These are phyloP conservation scores for Pseudogymnoascus sp. DNA, from an alignment of 2,329 filamentous ascomycete genomes.

Conservation along the genomic window DNA sequence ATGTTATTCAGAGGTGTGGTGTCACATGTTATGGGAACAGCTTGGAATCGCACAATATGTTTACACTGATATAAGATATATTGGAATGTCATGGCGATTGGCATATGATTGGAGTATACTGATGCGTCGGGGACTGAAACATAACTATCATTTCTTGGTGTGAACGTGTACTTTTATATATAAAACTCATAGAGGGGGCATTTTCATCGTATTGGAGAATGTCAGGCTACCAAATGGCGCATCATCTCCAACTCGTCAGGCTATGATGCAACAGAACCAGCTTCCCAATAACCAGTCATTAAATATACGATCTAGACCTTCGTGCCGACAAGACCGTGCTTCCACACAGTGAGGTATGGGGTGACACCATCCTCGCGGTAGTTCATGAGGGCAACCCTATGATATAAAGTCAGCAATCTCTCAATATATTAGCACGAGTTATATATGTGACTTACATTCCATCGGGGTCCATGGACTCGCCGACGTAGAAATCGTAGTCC, in stretches of 20 bases:
- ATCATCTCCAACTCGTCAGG: background rate
- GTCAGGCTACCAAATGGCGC: slow-evolving; percentile 5
- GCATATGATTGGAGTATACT: background rate
- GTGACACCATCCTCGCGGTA: slow-evolving; percentile 95
- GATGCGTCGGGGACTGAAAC: background rate
- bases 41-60: background rate
- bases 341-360: slow-evolving; percentile 86
- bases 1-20: background rate
- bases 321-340: slow-evolving; percentile 79
- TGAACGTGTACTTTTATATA: background rate
- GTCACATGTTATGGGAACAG: background rate
- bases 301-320: slow-evolving; percentile 65
- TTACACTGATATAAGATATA: background rate
- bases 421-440: slow-evolving; percentile 6
- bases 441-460: slow-evolving; percentile 63
- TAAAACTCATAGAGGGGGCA: background rate
- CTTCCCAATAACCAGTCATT: slow-evolving; percentile 8
- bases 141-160: background rate
- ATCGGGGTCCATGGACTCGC: slow-evolving; percentile 86
- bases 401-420: slow-evolving; percentile 10
- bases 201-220: slow-evolving; percentile 9
- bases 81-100: background rate
- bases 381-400: slow-evolving; percentile 82
- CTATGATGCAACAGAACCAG: slow-evolving; percentile 1
- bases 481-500: slow-evolving; percentile 91